These are phyloP conservation scores for Sphagnum magellanicum DNA, from an alignment of 228 moss, liverwort and hornwort species.

Conservation along the genomic window DNA sequence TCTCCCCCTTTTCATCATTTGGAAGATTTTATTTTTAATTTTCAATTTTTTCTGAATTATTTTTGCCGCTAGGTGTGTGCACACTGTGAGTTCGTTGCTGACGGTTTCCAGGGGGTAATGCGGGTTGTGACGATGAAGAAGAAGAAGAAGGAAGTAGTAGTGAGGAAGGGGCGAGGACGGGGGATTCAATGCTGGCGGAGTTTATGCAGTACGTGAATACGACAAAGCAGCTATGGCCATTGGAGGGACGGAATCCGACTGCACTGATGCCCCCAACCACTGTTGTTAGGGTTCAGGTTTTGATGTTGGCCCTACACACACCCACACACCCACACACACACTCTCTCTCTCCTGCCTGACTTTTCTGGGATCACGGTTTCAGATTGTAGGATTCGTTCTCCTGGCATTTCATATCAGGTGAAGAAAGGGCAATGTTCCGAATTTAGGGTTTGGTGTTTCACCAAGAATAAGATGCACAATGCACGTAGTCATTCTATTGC, in stretches of 20 bases:
- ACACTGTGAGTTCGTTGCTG: not conserved
- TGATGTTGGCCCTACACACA: no score
- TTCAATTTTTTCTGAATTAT: not conserved
- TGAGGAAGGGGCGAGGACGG: constrained; percentile 30
- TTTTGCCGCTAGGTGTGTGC: no score
- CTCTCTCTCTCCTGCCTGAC: constrained; percentile 2
- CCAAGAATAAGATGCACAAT: not conserved
- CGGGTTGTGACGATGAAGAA: not conserved
- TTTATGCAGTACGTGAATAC: constrained; percentile 74
- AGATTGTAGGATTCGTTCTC: no score
- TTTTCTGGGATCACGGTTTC: not conserved
- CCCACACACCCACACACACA: not conserved
- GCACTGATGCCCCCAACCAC: constrained; percentile 78
- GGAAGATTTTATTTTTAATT: not conserved
- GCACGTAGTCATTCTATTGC: not conserved
- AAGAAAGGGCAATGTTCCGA: not conserved
- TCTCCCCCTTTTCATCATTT: not conserved
- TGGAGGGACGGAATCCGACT: constrained; percentile 70
- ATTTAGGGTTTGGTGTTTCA: not conserved
- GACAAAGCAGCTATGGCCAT: constrained; percentile 70
- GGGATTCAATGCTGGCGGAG: constrained; percentile 59
- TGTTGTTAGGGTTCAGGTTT: constrained; percentile 55
- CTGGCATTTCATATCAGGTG: not conserved
- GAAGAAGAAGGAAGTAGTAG: constrained; percentile 20
- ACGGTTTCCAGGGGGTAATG: not conserved